Base-by-base conservation (phyloP, 164 flowering plant species). In the Stephania yunnanensis region DNA sequence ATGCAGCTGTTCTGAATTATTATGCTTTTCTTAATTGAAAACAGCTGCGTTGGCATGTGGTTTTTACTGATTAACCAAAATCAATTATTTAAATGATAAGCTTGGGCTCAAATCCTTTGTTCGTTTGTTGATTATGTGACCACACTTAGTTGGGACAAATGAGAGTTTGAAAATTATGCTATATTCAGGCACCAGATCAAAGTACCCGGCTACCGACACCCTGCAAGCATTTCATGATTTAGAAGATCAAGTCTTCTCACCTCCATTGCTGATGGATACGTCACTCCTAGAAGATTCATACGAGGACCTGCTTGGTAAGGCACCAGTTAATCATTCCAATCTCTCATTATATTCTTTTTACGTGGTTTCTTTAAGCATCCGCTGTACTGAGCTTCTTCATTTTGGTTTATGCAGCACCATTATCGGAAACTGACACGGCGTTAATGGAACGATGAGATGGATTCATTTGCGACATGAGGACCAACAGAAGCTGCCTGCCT, bases 271-370 rank as follows among this genome's bases (percentile, higher is more conserved):
- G 61, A 87, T 91, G 92, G 98, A 96, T 36, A 77, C 95, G 44
- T 86, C 95, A 25, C 80, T 91, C 36, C 79, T 89, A 31, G 80
- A 80, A 19, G 99, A 93, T 85, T 73, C 90, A 19, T 96, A 91
- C 67, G 99, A 96, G 78, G 99, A 96, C 79, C 82, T 96, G 80
- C 92, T 94, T 61, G 99, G 99, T 96, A 89, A 74, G 97, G 79
- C 81, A 19, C 13, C 68, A 45, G 46, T 66, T 70, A 11, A 19
- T 15, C 48, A 6, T 13, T 6, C 13, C 6, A 31, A 6, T 48
- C 4, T 20, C 8, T 7, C 45, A 7, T 17, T 68, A 10, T 36
- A 7, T 66, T 63, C 64, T 36, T 58, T 8, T 46, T 25, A 48
- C 10, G 25, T 10, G 9, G 13, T 7, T 58, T 71, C 45, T 1